Conservation (phyloP, 768 basidiomycete genomes). For the Xerocomus brunneocitrinus region DNA sequence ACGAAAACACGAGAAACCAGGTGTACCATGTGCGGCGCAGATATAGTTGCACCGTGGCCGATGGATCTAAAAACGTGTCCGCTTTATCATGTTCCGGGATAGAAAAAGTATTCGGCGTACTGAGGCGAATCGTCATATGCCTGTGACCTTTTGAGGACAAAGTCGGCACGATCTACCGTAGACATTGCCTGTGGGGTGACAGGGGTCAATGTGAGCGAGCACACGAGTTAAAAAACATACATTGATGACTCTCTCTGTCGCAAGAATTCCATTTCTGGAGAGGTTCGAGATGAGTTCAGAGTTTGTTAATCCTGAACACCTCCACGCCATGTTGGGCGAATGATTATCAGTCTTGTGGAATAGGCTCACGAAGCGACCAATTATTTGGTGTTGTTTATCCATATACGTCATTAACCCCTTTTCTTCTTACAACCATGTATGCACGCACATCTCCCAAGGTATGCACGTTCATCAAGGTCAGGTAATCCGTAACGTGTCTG, state of each 20-base stretch:
- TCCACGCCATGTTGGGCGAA: slow-evolving; percentile 68
- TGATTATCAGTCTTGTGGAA: not conserved
- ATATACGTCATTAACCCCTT: slow-evolving; percentile 4
- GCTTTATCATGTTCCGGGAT: not conserved
- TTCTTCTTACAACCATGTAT: slow-evolving; percentile 17
- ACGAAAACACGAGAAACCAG: not conserved
- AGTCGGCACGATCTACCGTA: slow-evolving; percentile 65
- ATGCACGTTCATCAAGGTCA: not conserved
- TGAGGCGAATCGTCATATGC: slow-evolving; percentile 81
- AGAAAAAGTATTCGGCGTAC: slow-evolving; percentile 37
- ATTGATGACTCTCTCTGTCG: slow-evolving; percentile 48
- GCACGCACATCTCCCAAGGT: slow-evolving; percentile 30
- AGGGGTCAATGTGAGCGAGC: not conserved
- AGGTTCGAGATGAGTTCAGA: slow-evolving; percentile 71
- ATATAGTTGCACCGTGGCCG: slow-evolving; percentile 87
- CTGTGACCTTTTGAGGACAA: slow-evolving; percentile 43
- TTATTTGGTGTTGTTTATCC: slow-evolving; percentile 15
- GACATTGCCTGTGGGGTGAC: slow-evolving; percentile 54
- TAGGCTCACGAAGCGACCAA: no score
- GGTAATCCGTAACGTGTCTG: not conserved
- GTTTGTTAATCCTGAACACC: slow-evolving; percentile 66
- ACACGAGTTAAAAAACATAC: slow-evolving; percentile 35
- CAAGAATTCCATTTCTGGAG: slow-evolving; percentile 47
- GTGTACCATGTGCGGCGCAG: slow-evolving; percentile 90
- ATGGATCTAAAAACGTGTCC: slow-evolving; percentile 47